Evolutionary conservation across 768 basidiomycete genomes (phyloP), one percentile per base, ranked within the genome.

Genomic region (Kwoniella heveanensis): DNA sequence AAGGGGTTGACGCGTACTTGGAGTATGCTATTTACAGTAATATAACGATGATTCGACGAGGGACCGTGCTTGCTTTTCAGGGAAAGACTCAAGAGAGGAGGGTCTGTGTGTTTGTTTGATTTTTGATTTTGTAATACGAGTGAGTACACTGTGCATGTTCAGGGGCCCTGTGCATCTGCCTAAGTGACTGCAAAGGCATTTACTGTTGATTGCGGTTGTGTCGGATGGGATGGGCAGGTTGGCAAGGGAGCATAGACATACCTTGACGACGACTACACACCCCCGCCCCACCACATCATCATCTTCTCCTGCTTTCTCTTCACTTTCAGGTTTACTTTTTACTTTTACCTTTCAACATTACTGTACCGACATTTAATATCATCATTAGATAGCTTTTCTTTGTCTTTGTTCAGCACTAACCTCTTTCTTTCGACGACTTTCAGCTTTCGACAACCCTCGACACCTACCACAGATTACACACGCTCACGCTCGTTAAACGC

Each of bases 401-500:
- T n/a, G n/a, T n/a, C n/a, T n/a, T n/a, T n/a, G n/a, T n/a, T n/a
- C n/a, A n/a, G n/a, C n/a, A n/a, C n/a, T n/a, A n/a, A n/a, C n/a
- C n/a, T n/a, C n/a, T n/a, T n/a, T n/a, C n/a, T n/a, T n/a, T n/a
- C n/a, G n/a, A n/a, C 32, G 32, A 36, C 32, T 13, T 36, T 36
- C 13, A 36, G 32, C 32, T 36, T 36, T 48, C 25, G 36, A 47
- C 47, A 37, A 32, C 15, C 36, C 37, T 22, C 46, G 24, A 62
- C 44, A 67, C 59, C 57, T 70, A 49, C 67, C 76, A 30, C 56
- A 27, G 61, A 32, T 29, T n/a, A 17, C 53, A 60, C 71, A 84
- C 83, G 83, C 81, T 83, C 74, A 66, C 71, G 61, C 69, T 71
- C 12, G 69, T 84, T 73, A 75, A 81, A 78, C 79, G 44, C 68